phyloP scores from a whole-genome alignment of 1,284 basidiomycete species.

The Malassezia sp. region DNA sequence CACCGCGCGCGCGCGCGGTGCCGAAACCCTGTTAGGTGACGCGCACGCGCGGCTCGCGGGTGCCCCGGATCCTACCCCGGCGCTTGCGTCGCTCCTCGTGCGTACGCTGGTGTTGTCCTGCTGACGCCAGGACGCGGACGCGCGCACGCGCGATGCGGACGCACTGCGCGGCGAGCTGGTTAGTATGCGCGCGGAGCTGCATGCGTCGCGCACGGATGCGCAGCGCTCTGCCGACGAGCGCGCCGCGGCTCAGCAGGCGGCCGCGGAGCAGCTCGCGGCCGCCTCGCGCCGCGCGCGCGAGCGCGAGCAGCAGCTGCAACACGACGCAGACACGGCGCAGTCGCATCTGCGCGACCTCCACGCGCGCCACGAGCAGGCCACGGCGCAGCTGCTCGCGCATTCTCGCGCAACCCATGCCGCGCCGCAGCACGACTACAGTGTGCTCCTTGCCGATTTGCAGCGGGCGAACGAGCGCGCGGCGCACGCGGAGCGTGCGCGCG shows the following conservation, averaged over 20 bases:
- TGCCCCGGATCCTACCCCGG: conserved; percentile 87
- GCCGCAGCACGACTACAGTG: conserved; percentile 54
- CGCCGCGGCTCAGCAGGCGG: background rate
- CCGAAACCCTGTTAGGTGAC: conserved; percentile 84
- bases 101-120: conserved; percentile 32
- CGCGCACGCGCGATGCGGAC: background rate
- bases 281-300: conserved; percentile 61
- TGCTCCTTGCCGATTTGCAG: conserved; percentile 81
- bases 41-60: conserved; percentile 60
- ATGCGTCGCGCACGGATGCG: background rate
- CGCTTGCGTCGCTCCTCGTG: conserved; percentile 82
- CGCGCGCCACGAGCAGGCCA: conserved; percentile 76
- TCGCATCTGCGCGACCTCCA: conserved; percentile 79
- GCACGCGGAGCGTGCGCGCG: conserved; percentile 81
- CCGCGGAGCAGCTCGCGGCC: conserved; percentile 12
- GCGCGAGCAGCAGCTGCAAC: conserved; percentile 68
- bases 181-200: background rate
- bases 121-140: background rate
- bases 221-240: conserved; percentile 3
- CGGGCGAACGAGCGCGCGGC: conserved; percentile 82
- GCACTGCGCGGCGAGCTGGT: background rate
- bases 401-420: conserved; percentile 45
- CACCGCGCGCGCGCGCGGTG: conserved; percentile 75
- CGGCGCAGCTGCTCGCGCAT: conserved; percentile 78
- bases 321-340: conserved; percentile 64